Base-by-base conservation (phyloP, 129 eudicot species). In the Artemisia annua region DNA sequence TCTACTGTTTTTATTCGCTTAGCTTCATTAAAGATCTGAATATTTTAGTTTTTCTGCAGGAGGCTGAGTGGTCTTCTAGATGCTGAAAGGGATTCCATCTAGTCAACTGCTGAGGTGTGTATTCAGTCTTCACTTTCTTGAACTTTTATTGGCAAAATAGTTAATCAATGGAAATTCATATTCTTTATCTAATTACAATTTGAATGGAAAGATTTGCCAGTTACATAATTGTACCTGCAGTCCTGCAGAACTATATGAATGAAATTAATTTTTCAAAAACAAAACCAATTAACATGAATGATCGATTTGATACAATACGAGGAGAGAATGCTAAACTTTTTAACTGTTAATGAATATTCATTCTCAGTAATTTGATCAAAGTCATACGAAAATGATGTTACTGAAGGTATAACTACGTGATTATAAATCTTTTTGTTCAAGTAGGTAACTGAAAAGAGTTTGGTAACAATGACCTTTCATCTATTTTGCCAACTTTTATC, bases 31-130 rank as follows among this genome's bases (percentile, higher is more conserved):
- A 10, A 12, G 14, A 60, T 60, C 44, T 26, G 28, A 60, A 60
- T 60, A 26, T 12, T 60, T 12, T 12, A 60, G 18, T 60, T 0
- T 60, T 20, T 16, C 6, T 60, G 65, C 44, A 60, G 65, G 65
- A 60, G 65, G 65, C 17, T 60, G 44, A 60, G 65, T 12, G 65
- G 44, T 13, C 65, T 19, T 10, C 28, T 61, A 4, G 32, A 61
- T 61, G 28, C 66, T 61, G 66, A 61, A 28, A 61, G 66, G 48
- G 66, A 61, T 61, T 4, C 11, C 20, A 28, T 28, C 46, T 28
- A 22, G 32, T 14, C 48, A 14, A 10, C 66, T 61, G 18, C 66
- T 28, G 48, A 61, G 66, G 66, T 61, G n/a, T 61, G 66, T 48
- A 61, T 61, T 39, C n/a, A 14, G 43, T 3, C 0, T 55, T 5